Percentiles rank a stretch among this genome's conserved stretches.
Conservation (phyloP, 2,329 filamentous ascomycete genomes). For the Fusarium oligoseptatum region DNA sequence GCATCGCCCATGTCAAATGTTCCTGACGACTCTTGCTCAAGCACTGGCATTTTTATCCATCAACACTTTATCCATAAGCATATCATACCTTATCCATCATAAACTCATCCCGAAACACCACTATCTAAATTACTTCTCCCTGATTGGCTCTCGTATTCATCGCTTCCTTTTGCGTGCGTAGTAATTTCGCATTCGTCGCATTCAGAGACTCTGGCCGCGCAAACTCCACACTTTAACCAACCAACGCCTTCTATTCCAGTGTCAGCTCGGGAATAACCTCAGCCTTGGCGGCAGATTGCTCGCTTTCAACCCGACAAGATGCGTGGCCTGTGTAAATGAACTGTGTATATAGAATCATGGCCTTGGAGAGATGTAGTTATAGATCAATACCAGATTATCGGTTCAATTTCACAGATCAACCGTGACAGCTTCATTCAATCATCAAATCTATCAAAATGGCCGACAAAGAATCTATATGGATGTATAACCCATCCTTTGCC, state of each 20-base stretch:
- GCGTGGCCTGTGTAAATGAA: constrained; percentile 11
- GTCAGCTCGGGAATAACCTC: not conserved
- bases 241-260: constrained; percentile 8
- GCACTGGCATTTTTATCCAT: not conserved
- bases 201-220: constrained; percentile 5
- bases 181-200: constrained; percentile 37
- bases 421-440: not conserved
- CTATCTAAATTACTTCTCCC: not conserved
- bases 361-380: not conserved
- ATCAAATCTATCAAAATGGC: constrained; percentile 37
- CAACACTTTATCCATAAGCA: not conserved
- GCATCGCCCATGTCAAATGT: not conserved
- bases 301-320: constrained; percentile 33
- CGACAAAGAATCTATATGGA: constrained; percentile 53
- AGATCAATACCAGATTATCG: not conserved
- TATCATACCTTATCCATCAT: not conserved
- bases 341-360: constrained; percentile 16
- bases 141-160: constrained; percentile 33
- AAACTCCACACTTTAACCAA: constrained; percentile 9
- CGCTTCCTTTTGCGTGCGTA: constrained; percentile 3
- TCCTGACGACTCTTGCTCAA: no score
- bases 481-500: constrained; percentile 59
- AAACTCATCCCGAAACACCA: not conserved
- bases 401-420: not conserved
- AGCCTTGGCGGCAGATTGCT: constrained; percentile 22